Conservation (phyloP, 2,329 filamentous ascomycete genomes). For the Immersiporthe knoxdaviesiana region DNA sequence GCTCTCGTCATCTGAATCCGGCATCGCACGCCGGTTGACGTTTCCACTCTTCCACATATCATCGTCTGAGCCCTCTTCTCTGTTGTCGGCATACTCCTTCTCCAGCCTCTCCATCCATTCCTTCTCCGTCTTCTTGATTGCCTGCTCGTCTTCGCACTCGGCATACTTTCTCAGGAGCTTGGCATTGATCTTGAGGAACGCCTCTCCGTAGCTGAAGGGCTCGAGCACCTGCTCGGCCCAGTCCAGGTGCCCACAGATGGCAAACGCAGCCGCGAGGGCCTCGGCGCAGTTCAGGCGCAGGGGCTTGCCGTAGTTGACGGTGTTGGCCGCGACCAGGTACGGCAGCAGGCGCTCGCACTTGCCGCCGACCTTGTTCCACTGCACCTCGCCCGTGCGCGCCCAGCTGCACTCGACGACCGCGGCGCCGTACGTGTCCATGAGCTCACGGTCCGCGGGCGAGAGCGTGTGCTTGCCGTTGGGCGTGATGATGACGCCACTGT, state of each 20-base stretch:
- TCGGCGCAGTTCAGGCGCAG: slow-evolving; percentile 96
- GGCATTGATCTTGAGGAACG: slow-evolving; percentile 89
- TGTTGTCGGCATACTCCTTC: slow-evolving; percentile 81
- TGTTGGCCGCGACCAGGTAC: slow-evolving; percentile 94
- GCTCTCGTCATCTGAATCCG: slow-evolving; percentile 49
- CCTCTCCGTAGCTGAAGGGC: slow-evolving; percentile 84
- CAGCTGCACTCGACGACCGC: slow-evolving; percentile 97
- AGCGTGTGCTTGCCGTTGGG: slow-evolving; percentile 89
- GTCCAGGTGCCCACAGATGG: slow-evolving; percentile 86
- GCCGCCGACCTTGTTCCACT: slow-evolving; percentile 88
- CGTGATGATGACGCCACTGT: slow-evolving; percentile 89
- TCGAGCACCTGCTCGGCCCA: slow-evolving; percentile 86
- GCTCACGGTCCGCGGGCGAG: slow-evolving; percentile 78
- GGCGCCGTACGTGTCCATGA: slow-evolving; percentile 86
- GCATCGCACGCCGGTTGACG: slow-evolving; percentile 67
- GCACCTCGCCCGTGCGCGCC: slow-evolving; percentile 89
- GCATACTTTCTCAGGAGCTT: slow-evolving; percentile 83
- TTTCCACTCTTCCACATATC: slow-evolving; percentile 94
- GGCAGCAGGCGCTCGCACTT: slow-evolving; percentile 90
- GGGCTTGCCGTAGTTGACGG: slow-evolving; percentile 95
- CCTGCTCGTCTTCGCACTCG: slow-evolving; percentile 78
- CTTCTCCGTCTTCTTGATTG: slow-evolving; percentile 81
- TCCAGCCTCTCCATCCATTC: slow-evolving; percentile 91
- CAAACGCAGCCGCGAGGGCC: slow-evolving; percentile 88
- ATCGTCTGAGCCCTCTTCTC: slow-evolving; percentile 66